A percentile compares a stretch with the other conserved stretches of the same genome.
These are phyloP conservation scores for Pseudogymnoascus destructans DNA, from an alignment of 2,329 filamentous ascomycete genomes.

Conservation along the genomic window DNA sequence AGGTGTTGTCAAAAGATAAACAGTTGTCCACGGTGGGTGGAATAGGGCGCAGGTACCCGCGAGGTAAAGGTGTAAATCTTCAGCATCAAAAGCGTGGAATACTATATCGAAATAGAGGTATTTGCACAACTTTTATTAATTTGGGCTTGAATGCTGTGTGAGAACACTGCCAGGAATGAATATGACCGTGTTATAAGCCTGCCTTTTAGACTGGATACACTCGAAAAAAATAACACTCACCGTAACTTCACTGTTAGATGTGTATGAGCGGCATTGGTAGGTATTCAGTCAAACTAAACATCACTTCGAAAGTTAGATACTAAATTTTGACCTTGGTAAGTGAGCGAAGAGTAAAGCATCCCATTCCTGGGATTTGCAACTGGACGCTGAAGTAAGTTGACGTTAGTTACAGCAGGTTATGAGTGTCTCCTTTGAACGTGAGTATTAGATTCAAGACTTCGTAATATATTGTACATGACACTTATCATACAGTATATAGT, in stretches of 20 bases:
- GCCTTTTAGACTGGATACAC: background rate
- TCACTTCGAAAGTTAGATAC: background rate
- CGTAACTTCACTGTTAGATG: background rate
- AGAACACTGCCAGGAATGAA: too few relatives aligned
- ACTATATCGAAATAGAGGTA: background rate
- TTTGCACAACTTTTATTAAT: background rate
- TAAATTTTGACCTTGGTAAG: background rate
- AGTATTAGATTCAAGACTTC: background rate
- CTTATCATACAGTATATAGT: background rate
- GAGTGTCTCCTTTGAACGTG: background rate
- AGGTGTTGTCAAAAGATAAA: background rate
- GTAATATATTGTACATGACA: background rate
- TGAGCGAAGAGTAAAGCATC: background rate
- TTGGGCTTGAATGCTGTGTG: background rate
- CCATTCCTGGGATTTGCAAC: background rate
- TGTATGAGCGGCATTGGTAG: background rate
- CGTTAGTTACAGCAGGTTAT: background rate
- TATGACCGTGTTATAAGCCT: background rate
- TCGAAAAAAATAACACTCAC: background rate
- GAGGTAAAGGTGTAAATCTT: background rate
- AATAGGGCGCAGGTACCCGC: background rate
- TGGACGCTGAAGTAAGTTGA: background rate
- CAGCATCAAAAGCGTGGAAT: background rate
- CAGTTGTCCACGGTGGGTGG: background rate
- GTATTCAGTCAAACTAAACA: background rate